Percentiles rank a stretch among this genome's conserved stretches.
Evolutionary conservation across 495 filamentous ascomycete species (phyloP).

Genomic region (Xylaria acuta): DNA sequence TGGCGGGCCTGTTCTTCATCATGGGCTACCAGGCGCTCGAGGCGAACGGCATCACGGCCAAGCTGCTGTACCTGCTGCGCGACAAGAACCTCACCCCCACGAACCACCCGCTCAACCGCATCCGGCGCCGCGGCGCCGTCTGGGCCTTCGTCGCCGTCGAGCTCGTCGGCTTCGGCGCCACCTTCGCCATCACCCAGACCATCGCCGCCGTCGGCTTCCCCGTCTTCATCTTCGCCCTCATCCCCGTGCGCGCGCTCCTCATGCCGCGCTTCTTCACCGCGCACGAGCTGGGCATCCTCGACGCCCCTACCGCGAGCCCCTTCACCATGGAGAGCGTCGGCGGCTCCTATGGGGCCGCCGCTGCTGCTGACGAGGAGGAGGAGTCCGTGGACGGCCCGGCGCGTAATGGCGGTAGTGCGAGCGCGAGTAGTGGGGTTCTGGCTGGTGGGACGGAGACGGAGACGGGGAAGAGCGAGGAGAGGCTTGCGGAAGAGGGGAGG

Average conservation of each 20-base stretch:
- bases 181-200: conserved; percentile 95
- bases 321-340: conserved; percentile 89
- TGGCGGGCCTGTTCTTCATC: conserved; percentile 93
- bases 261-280: conserved; percentile 72
- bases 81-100: conserved; percentile 69
- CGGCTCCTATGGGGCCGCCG: conserved; percentile 58
- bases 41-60: conserved; percentile 82
- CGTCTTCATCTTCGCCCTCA: conserved; percentile 78
- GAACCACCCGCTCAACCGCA: conserved; percentile 68
- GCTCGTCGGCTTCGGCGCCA: conserved; percentile 79
- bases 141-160: conserved; percentile 82
- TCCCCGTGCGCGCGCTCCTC: conserved; percentile 78
- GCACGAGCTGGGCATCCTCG: conserved; percentile 73
- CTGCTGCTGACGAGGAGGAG: conserved; percentile 12
- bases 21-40: conserved; percentile 87
- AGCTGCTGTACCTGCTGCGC: conserved; percentile 75
- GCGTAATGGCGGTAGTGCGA: background rate
- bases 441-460: conserved; percentile 6
- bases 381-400: conserved; percentile 7
- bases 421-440: conserved; percentile 10
- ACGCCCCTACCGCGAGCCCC: conserved; percentile 79
- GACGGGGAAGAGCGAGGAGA: conserved; percentile 37
- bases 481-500: conserved; percentile 45
- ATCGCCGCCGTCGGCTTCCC: conserved; percentile 95
- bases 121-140: conserved; percentile 66